Evolutionary conservation across 129 eudicot species (phyloP), one percentile per base, ranked within the genome.

Genomic region (Heracleum sosnowskyi): DNA sequence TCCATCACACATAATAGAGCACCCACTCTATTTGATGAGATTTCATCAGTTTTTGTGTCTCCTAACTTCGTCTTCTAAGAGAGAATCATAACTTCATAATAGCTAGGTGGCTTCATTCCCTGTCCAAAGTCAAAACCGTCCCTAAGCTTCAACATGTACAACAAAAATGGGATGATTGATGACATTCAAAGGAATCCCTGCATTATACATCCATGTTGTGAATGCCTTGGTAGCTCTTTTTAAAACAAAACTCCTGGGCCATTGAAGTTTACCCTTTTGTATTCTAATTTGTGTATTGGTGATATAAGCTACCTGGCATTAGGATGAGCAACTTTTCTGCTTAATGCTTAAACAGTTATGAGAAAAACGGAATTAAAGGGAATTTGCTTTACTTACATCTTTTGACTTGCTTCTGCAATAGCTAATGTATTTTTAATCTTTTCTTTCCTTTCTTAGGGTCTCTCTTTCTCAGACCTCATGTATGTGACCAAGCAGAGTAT

Each of bases 391-490:
- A 47, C 24, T 46, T 0, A 49, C 60, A 20, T 17, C 20, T 49
- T 20, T 49, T 4, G 42, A 42, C 20, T 42, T 68, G 40, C 74
- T 62, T 41, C 51, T 26, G 20, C 3, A 20, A 31, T 17, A 17
- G 64, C 17, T 72, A 40, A 72, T 72, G 53, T 47, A 34, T 44
- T 28, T 11, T 70, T 76, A 74, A 80, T 83, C 33, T 86, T 29
- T 60, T 84, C 49, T 76, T 41, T 80, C 34, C 37, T 44, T 40
- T 76, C 33, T 42, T 69, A 92, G 97, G 97, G 97, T 57, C 76
- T 82, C 44, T 90, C 96, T 64, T 92, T 92, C 85, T 85, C 96
- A 26, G 97, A 92, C 83, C 90, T 92, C 79, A 92, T 92, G 97
- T 92, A 92, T 82, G 97, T 90, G 73, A 92, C 97, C 44, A 90